Conservation (phyloP, 257 asterid genomes). For the Coffea canephora region DNA sequence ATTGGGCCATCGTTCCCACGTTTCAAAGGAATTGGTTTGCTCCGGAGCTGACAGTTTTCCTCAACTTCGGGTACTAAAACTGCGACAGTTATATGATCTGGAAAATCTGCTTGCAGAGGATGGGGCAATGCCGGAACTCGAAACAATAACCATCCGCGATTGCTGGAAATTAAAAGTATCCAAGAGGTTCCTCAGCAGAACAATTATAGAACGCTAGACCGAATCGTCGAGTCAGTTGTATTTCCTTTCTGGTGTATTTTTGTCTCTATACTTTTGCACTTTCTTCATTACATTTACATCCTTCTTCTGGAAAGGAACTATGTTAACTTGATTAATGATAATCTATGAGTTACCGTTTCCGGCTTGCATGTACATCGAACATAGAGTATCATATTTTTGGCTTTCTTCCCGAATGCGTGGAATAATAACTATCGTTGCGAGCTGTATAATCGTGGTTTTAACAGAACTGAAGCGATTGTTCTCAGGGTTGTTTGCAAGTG, state of each 20-base stretch:
- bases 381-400: no score
- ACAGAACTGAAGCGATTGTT: no score
- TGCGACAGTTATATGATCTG: neutral
- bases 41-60: slow-evolving; percentile 16
- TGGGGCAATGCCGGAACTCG: neutral
- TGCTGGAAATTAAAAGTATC: neutral
- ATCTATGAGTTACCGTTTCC: no score
- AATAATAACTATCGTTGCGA: no score
- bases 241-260: no score
- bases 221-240: neutral
- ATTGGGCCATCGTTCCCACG: neutral
- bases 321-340: neutral
- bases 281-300: neutral
- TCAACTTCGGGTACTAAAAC: slow-evolving; percentile 9
- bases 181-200: neutral
- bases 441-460: no score
- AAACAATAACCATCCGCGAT: neutral
- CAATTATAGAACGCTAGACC: neutral
- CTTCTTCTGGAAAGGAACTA: neutral
- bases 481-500: no score
- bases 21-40: neutral
- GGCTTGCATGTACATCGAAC: no score
- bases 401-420: no score
- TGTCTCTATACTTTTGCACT: neutral
- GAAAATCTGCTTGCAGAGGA: neutral